Evolutionary conservation across 805 yeast species (phyloP), one percentile per base, ranked within the genome.

Genomic region (Yarrowia sp.): DNA sequence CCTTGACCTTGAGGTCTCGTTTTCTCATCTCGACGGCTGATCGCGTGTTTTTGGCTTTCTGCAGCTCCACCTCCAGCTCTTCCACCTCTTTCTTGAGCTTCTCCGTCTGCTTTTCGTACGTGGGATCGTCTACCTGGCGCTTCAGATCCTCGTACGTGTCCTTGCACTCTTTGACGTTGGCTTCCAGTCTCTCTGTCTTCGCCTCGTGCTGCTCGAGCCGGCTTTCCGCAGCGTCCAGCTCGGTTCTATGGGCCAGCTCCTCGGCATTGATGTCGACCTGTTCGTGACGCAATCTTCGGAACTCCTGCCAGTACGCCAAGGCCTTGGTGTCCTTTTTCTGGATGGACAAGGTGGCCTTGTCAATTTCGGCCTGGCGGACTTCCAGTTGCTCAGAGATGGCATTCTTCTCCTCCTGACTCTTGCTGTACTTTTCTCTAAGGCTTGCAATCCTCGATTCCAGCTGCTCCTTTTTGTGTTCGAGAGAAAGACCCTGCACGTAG

Each of bases 1-100:
- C 38, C 48, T 41, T 56, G 45, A 46, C 35, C 14, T 40, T 46
- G 22, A 41, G 32, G 9, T 50, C 56, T 35, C 56, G 41, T 26
- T 26, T 26, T 26, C 32, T 3, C 32, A 5, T 26, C 32, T 26
- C 32, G 32, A 26, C 32, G 32, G 7, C 32, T 26, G 32, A 5
- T 26, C 32, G 32, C 7, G 32, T 5, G 7, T 26, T 3, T 5
- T 26, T 26, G 32, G 32, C 32, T 5, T 3, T 5, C 32, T 26
- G 32, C 32, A 26, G 32, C 32, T 26, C 32, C 32, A 26, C 7
- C 32, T 48, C 52, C 3, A 48, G 10, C 36, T 48, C 52, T 4
- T 3, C 19, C 15, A 5, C 3, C 26, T 53, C 14, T n/a, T n/a
- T 15, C 15, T 36, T 12, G 26, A 52, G 26, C 36, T 15, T 15